These are phyloP conservation scores for Ceratocystis ficicola DNA, from an alignment of 2,329 filamentous ascomycete species.

Conservation along the genomic window DNA sequence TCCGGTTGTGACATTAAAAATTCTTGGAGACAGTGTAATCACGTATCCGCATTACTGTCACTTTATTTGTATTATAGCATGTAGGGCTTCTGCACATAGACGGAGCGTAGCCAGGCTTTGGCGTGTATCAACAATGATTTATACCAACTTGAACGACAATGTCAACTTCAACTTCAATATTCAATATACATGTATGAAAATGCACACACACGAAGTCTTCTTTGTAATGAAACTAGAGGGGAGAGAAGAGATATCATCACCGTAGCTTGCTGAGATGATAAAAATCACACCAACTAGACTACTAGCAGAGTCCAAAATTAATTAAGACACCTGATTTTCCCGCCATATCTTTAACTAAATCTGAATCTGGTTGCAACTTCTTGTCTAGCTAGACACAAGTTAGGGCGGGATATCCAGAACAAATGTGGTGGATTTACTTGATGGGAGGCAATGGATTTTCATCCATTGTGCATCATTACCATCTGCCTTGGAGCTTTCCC, in stretches of 20 bases:
- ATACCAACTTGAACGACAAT: background rate
- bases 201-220: too few relatives aligned
- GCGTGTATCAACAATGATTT: conserved; percentile 19
- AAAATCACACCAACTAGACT: background rate
- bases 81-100: conserved; percentile 11
- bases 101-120: conserved; percentile 17
- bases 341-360: too few relatives aligned
- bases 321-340: too few relatives aligned
- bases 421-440: background rate
- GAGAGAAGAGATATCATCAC: background rate
- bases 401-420: too few relatives aligned
- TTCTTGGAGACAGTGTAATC: background rate
- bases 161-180: too few relatives aligned
- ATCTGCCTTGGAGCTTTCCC: conserved; percentile 9
- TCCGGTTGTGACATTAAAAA: background rate
- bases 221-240: background rate
- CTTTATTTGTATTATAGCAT: conserved; percentile 22
- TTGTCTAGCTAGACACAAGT: too few relatives aligned
- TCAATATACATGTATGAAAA: too few relatives aligned
- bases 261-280: background rate
- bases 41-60: background rate
- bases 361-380: too few relatives aligned
- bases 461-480: background rate
- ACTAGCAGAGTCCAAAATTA: too few relatives aligned
- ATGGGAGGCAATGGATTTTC: too few relatives aligned